Evolutionary conservation across 2,329 filamentous ascomycete species (phyloP).

Genomic region (Neonectria punicea): DNA sequence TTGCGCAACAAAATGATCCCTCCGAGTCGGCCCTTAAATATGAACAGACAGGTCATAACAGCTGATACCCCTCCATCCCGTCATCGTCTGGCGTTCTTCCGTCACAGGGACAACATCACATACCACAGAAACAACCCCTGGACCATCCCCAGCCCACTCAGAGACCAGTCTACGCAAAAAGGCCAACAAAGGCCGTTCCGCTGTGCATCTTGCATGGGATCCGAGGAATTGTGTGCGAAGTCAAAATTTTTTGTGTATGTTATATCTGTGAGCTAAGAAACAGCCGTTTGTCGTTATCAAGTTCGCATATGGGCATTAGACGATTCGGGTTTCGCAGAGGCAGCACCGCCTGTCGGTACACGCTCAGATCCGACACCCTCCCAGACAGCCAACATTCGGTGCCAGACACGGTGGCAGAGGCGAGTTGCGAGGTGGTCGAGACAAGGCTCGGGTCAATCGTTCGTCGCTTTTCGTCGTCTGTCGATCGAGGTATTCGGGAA

Average conservation of each 20-base stretch:
- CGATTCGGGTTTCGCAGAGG: constrained; percentile 47
- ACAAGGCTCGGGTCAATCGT: constrained; percentile 37
- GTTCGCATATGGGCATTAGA: constrained; percentile 53
- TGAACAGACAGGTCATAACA: constrained; percentile 13
- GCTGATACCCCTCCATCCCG: constrained; percentile 2
- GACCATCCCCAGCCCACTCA: constrained; percentile 31
- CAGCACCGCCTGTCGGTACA: constrained; percentile 41
- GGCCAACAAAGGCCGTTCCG: constrained; percentile 23
- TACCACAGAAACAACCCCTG: constrained; percentile 18
- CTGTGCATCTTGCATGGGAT: constrained; percentile 36
- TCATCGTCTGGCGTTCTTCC: not conserved
- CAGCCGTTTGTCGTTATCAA: constrained; percentile 55
- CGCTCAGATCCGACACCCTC: constrained; percentile 43
- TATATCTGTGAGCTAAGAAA: constrained; percentile 57
- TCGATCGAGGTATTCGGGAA: constrained; percentile 43
- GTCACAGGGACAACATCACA: constrained; percentile 21
- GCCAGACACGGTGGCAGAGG: constrained; percentile 42
- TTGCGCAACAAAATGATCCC: constrained; percentile 19
- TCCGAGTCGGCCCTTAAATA: constrained; percentile 14
- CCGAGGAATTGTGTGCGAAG: constrained; percentile 38
- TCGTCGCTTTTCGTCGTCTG: constrained; percentile 39
- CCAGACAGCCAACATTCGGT: constrained; percentile 44
- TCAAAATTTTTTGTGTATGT: constrained; percentile 48
- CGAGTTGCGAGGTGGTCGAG: constrained; percentile 45
- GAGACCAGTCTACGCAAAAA: constrained; percentile 38